Conservation (phyloP, 139 green algal species). For the Marvania coccoides region DNA sequence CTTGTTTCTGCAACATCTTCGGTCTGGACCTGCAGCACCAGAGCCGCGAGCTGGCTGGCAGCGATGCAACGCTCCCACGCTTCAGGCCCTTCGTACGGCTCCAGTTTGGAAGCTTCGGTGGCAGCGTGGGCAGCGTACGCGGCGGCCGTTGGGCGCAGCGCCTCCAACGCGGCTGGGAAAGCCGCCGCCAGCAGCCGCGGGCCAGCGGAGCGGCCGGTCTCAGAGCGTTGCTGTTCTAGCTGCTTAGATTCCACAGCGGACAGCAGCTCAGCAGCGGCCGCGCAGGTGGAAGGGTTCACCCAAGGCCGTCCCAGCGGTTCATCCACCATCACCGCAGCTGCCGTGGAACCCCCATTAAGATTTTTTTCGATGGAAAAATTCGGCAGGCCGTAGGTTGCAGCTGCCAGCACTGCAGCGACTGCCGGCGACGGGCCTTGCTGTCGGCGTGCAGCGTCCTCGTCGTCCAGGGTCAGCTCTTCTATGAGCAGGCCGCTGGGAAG, state of each 20-base stretch:
- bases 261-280: neutral
- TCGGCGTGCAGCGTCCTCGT: neutral
- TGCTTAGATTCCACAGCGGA: no score
- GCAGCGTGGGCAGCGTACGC: neutral
- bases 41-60: slow-evolving; percentile 31
- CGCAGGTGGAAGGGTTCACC: neutral
- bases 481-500: neutral
- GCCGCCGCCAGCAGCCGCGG: neutral
- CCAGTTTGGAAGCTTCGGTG: neutral
- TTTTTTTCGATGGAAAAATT: no score
- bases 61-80: slow-evolving; percentile 35
- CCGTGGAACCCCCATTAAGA: no score
- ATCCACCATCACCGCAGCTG: no score
- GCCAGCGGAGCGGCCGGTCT: no score
- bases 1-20: no score
- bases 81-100: neutral
- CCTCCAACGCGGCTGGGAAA: neutral
- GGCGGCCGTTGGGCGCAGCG: neutral
- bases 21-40: neutral
- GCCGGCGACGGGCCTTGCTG: neutral
- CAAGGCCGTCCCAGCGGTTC: neutral
- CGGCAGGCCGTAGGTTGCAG: no score
- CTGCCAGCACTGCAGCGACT: neutral
- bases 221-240: no score
- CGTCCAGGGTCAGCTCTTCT: neutral